phyloP scores from a whole-genome alignment of 805 yeast species.

The Kluyveromyces nonfermentans region DNA sequence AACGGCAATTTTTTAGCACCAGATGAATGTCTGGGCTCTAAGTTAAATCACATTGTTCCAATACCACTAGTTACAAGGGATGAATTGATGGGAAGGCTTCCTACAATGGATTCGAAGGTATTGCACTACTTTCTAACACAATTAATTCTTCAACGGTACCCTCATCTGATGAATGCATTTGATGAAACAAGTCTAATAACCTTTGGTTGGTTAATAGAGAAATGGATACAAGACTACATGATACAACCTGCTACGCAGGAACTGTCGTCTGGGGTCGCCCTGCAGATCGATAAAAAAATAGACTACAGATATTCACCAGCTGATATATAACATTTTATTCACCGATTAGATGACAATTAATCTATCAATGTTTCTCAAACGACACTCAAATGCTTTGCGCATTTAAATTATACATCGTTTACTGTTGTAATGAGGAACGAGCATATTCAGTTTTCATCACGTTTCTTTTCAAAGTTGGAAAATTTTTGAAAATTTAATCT shows the following conservation, averaged over 20 bases:
- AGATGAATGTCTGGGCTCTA: slow-evolving; percentile 25
- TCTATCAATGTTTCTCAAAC: neutral
- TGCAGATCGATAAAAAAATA: slow-evolving; percentile 15
- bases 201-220: slow-evolving; percentile 30
- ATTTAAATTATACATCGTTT: neutral
- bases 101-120: slow-evolving; percentile 26
- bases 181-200: slow-evolving; percentile 33
- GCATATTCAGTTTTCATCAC: neutral
- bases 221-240: slow-evolving; percentile 30
- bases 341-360: neutral
- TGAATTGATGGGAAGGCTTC: slow-evolving; percentile 20
- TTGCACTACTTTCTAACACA: slow-evolving; percentile 31
- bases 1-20: slow-evolving; percentile 21
- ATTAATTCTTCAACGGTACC: slow-evolving; percentile 22
- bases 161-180: slow-evolving; percentile 19
- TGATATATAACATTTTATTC: slow-evolving; percentile 10
- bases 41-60: slow-evolving; percentile 21
- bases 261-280: slow-evolving; percentile 15
- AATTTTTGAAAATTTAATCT: neutral
- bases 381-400: too few relatives aligned
- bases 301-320: slow-evolving; percentile 22
- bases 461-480: neutral
- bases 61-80: slow-evolving; percentile 26
- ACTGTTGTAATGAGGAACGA: neutral
- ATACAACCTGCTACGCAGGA: slow-evolving; percentile 2